Conservation (phyloP, 805 yeast genomes). For the Clavispora carvajalis region DNA sequence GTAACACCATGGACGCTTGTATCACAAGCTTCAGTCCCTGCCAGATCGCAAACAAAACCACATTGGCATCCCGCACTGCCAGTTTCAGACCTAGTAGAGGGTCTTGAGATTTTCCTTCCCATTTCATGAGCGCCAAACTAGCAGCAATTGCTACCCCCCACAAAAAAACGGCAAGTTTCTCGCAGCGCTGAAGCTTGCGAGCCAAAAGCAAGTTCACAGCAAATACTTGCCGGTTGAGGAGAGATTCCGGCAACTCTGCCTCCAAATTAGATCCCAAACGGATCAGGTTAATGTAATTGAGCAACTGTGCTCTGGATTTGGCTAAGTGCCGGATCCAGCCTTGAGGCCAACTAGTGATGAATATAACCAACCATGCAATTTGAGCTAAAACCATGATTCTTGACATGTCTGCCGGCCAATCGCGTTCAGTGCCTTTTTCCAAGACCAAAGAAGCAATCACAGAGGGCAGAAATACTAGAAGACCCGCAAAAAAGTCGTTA, state of each 20-base stretch:
- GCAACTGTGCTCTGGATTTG: conserved; percentile 8
- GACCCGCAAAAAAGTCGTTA: neutral
- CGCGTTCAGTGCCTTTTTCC: neutral
- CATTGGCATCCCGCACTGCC: conserved; percentile 33
- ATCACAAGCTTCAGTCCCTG: conserved; percentile 18
- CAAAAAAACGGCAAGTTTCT: conserved; percentile 16
- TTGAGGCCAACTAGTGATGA: conserved; percentile 14
- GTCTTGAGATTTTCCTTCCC: conserved; percentile 21
- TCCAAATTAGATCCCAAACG: neutral
- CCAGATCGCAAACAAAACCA: conserved; percentile 31
- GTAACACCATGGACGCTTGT: neutral
- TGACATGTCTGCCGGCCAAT: neutral
- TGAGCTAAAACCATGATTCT: neutral
- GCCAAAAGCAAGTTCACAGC: conserved; percentile 5
- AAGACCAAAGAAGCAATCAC: neutral
- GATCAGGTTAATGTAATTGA: conserved; percentile 13
- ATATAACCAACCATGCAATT: conserved; percentile 7
- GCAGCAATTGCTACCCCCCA: conserved; percentile 24
- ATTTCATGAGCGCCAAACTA: conserved; percentile 24
- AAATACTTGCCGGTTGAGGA: neutral
- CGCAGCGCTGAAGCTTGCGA: conserved; percentile 11
- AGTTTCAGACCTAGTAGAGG: conserved; percentile 22
- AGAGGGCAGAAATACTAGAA: conserved; percentile 1
- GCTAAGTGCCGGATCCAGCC: conserved; percentile 1
- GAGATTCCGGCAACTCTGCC: neutral